These are phyloP conservation scores for Butyriboletus loyo DNA, from an alignment of 768 basidiomycete species.

Conservation along the genomic window DNA sequence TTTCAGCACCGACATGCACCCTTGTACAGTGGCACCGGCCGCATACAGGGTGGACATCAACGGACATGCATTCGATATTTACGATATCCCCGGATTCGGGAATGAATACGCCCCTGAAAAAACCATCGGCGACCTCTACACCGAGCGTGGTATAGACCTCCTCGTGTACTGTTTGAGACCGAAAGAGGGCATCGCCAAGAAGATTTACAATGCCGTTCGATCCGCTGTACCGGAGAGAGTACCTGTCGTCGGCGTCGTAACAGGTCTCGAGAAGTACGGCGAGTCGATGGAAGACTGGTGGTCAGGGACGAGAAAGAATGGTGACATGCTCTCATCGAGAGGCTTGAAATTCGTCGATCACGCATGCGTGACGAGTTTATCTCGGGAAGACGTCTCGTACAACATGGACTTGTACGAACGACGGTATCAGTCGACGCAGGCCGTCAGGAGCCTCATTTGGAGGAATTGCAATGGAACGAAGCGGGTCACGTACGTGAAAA, in stretches of 20 bases:
- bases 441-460: slow-evolving; percentile 26
- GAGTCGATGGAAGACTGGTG: slow-evolving; percentile 34
- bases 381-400: slow-evolving; percentile 30
- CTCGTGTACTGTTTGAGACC: slow-evolving; percentile 30
- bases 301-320: slow-evolving; percentile 30
- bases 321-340: slow-evolving; percentile 30
- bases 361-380: slow-evolving; percentile 42
- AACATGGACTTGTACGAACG: slow-evolving; percentile 33
- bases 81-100: slow-evolving; percentile 30
- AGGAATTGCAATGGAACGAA: slow-evolving; percentile 30
- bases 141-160: slow-evolving; percentile 31
- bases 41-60: slow-evolving; percentile 29
- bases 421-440: slow-evolving; percentile 27
- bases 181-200: slow-evolving; percentile 29
- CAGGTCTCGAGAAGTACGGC: slow-evolving; percentile 35
- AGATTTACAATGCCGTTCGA: slow-evolving; percentile 24
- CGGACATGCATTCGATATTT: slow-evolving; percentile 30
- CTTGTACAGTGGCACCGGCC: slow-evolving; percentile 23
- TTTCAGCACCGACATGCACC: slow-evolving; percentile 32
- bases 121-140: slow-evolving; percentile 27
- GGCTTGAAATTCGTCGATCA: slow-evolving; percentile 37
- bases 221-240: slow-evolving; percentile 32
- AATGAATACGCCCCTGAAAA: slow-evolving; percentile 21
- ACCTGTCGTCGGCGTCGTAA: slow-evolving; percentile 38
- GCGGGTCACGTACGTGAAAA: slow-evolving; percentile 29